Percentiles rank a stretch among this genome's conserved stretches.
phyloP scores from a whole-genome alignment of 1,284 basidiomycete genomes.

The Cryptococcus amylolentus region DNA sequence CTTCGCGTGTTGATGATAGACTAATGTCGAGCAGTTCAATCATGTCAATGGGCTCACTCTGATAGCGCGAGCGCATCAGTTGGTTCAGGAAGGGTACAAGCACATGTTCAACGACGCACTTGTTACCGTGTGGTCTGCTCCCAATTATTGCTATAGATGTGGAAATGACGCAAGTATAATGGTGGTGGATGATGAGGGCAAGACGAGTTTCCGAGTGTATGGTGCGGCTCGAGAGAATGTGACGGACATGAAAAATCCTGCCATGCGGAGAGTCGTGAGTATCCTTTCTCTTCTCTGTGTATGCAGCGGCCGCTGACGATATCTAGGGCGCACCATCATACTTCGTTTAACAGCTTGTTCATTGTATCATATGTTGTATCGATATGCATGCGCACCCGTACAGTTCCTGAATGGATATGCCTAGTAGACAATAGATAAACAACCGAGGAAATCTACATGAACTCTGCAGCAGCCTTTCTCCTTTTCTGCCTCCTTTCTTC shows the following conservation, averaged over 20 bases:
- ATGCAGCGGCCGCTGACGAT: not conserved
- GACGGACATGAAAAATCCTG: conserved; percentile 57
- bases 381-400: not conserved
- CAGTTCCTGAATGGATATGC: not conserved
- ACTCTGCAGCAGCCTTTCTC: conserved; percentile 30
- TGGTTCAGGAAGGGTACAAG: conserved; percentile 96
- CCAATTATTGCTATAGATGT: conserved; percentile 89
- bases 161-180: conserved; percentile 78
- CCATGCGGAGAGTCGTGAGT: conserved; percentile 41
- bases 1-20: not conserved
- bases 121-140: conserved; percentile 97
- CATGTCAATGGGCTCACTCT: conserved; percentile 78
- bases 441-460: conserved; percentile 9
- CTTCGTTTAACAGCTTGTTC: conserved; percentile 33
- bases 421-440: too few species aligned
- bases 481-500: conserved; percentile 69
- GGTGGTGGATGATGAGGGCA: conserved; percentile 58
- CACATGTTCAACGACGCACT: conserved; percentile 94
- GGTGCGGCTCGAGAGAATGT: conserved; percentile 82
- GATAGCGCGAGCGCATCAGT: conserved; percentile 89
- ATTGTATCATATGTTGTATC: conserved; percentile 13
- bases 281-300: not conserved
- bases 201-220: conserved; percentile 70
- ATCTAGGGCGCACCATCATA: conserved; percentile 40
- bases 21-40: conserved; percentile 64